These are phyloP conservation scores for Arthrobotrys musiformis DNA, from an alignment of 2,329 filamentous ascomycete genomes.

Conservation along the genomic window DNA sequence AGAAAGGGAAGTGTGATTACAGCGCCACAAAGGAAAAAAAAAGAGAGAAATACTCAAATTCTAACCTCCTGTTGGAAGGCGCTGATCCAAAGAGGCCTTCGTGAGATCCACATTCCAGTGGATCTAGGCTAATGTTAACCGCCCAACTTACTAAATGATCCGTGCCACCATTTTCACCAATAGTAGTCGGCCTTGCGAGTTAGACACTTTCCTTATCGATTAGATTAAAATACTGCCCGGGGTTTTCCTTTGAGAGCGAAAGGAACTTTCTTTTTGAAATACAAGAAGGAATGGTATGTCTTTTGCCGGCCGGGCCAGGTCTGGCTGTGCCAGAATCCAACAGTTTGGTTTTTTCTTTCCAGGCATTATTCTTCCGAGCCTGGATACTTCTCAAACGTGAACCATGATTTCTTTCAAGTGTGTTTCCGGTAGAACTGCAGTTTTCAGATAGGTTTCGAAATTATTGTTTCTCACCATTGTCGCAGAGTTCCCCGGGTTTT, in stretches of 20 bases:
- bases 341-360: slow-evolving; percentile 14
- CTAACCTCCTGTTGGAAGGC: slow-evolving; percentile 36
- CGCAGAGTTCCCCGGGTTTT: slow-evolving; percentile 26
- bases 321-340: background rate
- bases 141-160: slow-evolving; percentile 42
- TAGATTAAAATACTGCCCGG: slow-evolving; percentile 25
- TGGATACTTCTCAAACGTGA: slow-evolving; percentile 50
- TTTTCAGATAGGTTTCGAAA: slow-evolving; percentile 49
- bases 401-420: slow-evolving; percentile 14
- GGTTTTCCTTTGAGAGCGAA: slow-evolving; percentile 25
- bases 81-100: background rate
- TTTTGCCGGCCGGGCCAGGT: slow-evolving; percentile 3
- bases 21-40: slow-evolving; percentile 30
- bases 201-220: slow-evolving; percentile 43
- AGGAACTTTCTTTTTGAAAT: background rate
- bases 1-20: slow-evolving; percentile 25
- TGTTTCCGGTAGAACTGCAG: slow-evolving; percentile 36
- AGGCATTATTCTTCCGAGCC: slow-evolving; percentile 4
- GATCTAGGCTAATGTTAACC: slow-evolving; percentile 38
- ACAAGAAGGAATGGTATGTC: background rate
- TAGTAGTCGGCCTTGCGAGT: slow-evolving; percentile 12
- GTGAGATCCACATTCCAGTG: slow-evolving; percentile 44
- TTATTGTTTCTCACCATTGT: slow-evolving; percentile 16
- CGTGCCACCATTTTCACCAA: slow-evolving; percentile 38
- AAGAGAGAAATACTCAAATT: slow-evolving; percentile 2